Conservation (phyloP, 2,329 filamentous ascomycete genomes). For the Penicillium sp. region DNA sequence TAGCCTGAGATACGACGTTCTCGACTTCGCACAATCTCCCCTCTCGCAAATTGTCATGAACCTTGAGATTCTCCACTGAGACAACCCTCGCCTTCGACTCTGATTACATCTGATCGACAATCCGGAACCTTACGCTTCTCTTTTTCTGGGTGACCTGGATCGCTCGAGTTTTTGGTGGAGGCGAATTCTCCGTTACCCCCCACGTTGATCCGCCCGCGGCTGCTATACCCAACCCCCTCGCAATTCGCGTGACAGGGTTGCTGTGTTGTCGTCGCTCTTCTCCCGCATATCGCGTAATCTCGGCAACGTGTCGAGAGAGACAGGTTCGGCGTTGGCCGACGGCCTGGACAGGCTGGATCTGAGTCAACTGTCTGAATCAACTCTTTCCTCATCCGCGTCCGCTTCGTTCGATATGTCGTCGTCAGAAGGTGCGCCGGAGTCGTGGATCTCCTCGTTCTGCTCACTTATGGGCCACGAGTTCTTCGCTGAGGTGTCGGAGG, state of each 20-base stretch:
- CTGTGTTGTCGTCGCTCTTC: conserved; percentile 15
- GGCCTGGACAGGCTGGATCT: conserved; percentile 50
- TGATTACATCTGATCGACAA: neutral
- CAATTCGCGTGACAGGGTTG: conserved; percentile 20
- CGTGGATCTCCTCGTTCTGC: conserved; percentile 98
- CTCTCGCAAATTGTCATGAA: conserved; percentile 35
- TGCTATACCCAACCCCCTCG: conserved; percentile 1
- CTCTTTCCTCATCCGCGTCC: conserved; percentile 39
- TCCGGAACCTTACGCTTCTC: neutral
- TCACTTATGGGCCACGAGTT: conserved; percentile 95
- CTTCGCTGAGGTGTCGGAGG: conserved; percentile 97
- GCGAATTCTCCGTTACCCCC: neutral
- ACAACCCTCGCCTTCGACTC: conserved; percentile 4
- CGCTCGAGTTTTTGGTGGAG: neutral
- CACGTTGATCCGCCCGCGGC: conserved; percentile 7
- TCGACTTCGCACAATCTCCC: conserved; percentile 37
- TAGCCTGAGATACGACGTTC: conserved; percentile 19
- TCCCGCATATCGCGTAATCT: conserved; percentile 22
- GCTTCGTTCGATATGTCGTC: conserved; percentile 46
- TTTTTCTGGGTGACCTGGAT: neutral
- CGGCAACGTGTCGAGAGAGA: conserved; percentile 49
- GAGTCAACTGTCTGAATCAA: conserved; percentile 47
- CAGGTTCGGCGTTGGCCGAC: conserved; percentile 47
- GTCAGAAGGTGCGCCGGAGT: conserved; percentile 64
- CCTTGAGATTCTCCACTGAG: conserved; percentile 26